Percentiles rank a stretch among this genome's conserved stretches.
phyloP scores from a whole-genome alignment of 2,329 filamentous ascomycete species.

The Sclerotinia minor region DNA sequence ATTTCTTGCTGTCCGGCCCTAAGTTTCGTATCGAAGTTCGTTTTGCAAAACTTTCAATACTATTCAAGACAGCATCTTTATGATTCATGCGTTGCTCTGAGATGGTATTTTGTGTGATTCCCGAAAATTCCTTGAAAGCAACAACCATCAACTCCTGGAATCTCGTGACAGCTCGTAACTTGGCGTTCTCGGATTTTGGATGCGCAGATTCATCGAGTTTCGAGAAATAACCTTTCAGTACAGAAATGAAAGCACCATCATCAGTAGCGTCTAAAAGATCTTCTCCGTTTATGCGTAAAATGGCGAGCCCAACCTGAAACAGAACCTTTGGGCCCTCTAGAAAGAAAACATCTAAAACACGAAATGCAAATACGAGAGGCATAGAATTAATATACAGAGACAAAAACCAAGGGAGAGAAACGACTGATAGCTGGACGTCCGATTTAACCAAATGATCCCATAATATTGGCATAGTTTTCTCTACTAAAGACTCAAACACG shows the following conservation, averaged over 20 bases:
- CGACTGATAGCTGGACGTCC: constrained; percentile 95
- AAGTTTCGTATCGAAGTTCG: constrained; percentile 94
- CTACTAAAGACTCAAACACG: constrained; percentile 96
- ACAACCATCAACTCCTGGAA: constrained; percentile 99
- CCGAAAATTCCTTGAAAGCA: constrained; percentile 96
- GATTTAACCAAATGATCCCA: constrained; percentile 98
- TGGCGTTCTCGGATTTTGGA: constrained; percentile 91
- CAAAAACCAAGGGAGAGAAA: constrained; percentile 96
- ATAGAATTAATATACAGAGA: constrained; percentile 99
- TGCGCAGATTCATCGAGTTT: constrained; percentile 93
- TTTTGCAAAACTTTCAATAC: constrained; percentile 96
- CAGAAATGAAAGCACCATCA: constrained; percentile 94
- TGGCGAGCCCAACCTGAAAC: constrained; percentile 96
- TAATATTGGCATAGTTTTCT: constrained; percentile 96
- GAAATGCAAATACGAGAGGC: constrained; percentile 95
- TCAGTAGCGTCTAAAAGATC: constrained; percentile 90
- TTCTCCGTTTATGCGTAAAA: constrained; percentile 94
- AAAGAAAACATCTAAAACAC: constrained; percentile 97
- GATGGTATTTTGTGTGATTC: constrained; percentile 90
- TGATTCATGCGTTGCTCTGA: constrained; percentile 87
- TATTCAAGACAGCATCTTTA: constrained; percentile 90
- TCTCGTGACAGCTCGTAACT: constrained; percentile 86
- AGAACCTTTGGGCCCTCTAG: constrained; percentile 95
- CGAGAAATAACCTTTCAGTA: constrained; percentile 92
- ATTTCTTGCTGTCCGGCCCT: constrained; percentile 89